Evolutionary conservation across 345 rosid species (phyloP).

Genomic region (Salix viminalis): DNA sequence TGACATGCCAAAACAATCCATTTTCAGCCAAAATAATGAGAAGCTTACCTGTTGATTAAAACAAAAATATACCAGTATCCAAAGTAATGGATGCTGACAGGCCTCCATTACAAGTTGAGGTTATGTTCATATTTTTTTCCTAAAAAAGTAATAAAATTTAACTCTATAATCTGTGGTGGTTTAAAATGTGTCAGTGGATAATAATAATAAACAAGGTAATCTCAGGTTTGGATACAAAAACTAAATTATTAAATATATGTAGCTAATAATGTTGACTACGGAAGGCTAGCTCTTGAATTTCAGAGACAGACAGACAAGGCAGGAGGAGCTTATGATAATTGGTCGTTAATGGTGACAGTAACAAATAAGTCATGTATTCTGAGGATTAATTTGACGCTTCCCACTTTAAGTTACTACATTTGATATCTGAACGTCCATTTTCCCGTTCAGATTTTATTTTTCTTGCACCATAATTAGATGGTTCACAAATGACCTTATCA

Average conservation of each 20-base stretch:
- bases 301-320: neutral
- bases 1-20: slow-evolving; percentile 10
- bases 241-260: neutral
- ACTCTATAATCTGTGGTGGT: neutral
- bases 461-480: neutral
- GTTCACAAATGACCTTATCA: too few relatives aligned
- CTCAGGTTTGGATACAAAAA: neutral
- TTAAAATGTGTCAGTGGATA: neutral
- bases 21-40: neutral
- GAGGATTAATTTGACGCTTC: slow-evolving; percentile 37
- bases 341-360: slow-evolving; percentile 14
- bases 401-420: slow-evolving; percentile 25
- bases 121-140: neutral
- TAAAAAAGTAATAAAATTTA: too few relatives aligned
- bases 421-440: neutral
- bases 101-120: slow-evolving; percentile 7
- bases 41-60: neutral
- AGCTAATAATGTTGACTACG: neutral
- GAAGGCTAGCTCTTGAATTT: neutral
- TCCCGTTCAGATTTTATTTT: neutral
- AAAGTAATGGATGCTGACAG: slow-evolving; percentile 10
- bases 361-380: slow-evolving; percentile 15
- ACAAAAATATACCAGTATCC: neutral
- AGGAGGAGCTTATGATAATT: neutral
- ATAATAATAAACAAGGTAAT: neutral